Evolutionary conservation across 2,329 filamentous ascomycete genomes (phyloP).

Genomic region (Botrytis deweyae): DNA sequence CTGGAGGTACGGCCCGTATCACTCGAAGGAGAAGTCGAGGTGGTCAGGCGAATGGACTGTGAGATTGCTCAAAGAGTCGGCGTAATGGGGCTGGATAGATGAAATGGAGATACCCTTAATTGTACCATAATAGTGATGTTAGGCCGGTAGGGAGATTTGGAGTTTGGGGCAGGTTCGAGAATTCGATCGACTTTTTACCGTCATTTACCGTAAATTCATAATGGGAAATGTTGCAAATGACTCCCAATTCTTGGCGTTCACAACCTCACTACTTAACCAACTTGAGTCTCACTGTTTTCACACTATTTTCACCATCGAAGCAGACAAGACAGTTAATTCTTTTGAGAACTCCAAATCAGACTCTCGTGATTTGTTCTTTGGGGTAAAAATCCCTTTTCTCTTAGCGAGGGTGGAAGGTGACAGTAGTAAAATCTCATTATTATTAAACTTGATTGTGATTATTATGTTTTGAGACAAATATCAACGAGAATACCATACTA

Average conservation of each 20-base stretch:
- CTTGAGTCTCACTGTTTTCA: not conserved
- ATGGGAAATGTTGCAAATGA: too few species aligned
- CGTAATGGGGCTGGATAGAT: not conserved
- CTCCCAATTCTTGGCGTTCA: not conserved
- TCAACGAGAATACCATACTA: too few species aligned
- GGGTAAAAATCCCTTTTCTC: too few species aligned
- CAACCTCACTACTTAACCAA: too few species aligned
- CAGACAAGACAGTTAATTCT: not conserved
- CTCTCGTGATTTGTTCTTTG: not conserved
- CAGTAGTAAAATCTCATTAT: too few species aligned
- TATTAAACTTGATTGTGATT: too few species aligned
- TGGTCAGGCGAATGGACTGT: constrained; percentile 4
- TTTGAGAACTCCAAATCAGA: too few species aligned
- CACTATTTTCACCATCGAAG: not conserved
- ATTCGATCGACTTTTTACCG: not conserved
- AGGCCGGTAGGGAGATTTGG: not conserved
- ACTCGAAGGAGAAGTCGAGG: constrained; percentile 32
- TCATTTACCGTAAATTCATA: not conserved
- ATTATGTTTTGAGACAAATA: too few species aligned
- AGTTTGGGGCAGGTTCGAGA: not conserved
- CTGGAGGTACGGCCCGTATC: constrained; percentile 24
- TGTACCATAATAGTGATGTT: not conserved
- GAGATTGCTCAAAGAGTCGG: not conserved
- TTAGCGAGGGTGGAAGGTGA: too few species aligned
- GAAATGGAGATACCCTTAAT: not conserved